Base-by-base conservation (phyloP, 768 basidiomycete genomes). In the Serendipita sp. region DNA sequence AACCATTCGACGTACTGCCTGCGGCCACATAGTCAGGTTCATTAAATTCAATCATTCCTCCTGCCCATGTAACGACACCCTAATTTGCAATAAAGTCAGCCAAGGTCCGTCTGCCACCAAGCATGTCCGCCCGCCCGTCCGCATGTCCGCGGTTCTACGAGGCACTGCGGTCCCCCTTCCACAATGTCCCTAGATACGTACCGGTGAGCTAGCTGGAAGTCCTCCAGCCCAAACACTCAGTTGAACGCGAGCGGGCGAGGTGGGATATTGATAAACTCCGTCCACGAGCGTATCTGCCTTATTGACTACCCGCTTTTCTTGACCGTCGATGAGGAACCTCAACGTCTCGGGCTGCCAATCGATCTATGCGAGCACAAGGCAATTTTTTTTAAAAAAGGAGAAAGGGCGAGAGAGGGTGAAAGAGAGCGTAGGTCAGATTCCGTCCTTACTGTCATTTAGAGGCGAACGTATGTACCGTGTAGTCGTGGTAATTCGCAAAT, bases 41-140 rank as follows among this genome's bases (percentile, higher is more conserved):
- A 18, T 76, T 69, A 85, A 86, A 93, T 76, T 90, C 76, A 74
- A 91, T 89, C 82, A 88, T 79, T 74, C 84, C 90, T 67, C 88
- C 88, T 15, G 84, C 79, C 90, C 91, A 94, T 64, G 81, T 69
- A 38, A 94, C 74, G 5, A 87, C 91, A 30, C 91, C 91, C 58
- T 76, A 74, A 54, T 78, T 62, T 36, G 36, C 13, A 3, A 51
- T n/a, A 65, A 11, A 62, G n/a, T 46, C 34, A 30, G 23, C 28
- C 44, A 16, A 44, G n/a, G 35, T 23, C 23, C 23, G 52, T 56
- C 23, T 8, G n/a, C 0, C 32, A 32, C 15, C 18, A 2, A n/a
- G 56, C 45, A 11, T 13, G 11, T 3, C 15, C 16, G n/a, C 4
- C 15, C 3, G 23, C 23, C 1, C 1, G 23, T 23, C 23, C 23